Base-by-base conservation (phyloP, 2,329 filamentous ascomycete genomes). In the Beauveria brongniartii region DNA sequence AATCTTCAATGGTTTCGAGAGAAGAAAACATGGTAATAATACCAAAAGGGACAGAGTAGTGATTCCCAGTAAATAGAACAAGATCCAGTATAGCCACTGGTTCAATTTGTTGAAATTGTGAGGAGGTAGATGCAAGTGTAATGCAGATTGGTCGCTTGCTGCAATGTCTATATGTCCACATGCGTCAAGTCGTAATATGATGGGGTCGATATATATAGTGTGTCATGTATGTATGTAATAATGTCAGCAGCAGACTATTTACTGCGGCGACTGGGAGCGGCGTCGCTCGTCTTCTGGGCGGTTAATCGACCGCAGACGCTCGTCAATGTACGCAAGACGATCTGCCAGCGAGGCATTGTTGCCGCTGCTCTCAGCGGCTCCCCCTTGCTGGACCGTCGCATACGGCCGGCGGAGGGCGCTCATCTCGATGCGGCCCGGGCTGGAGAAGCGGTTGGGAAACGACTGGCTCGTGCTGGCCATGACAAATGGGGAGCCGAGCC, bases 401-500 rank as follows among this genome's bases (percentile, higher is more conserved):
- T 83, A 86, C 2, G 81, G 81, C 30, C 79, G 77, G 5, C 78
- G 75, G 61, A 79, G 71, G 57, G 75, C 70, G 22, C 75, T 74
- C 55, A 78, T 66, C 53, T 80, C 77, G 40, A 82, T 73, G 46
- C 73, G 75, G 14, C 74, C 71, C 2, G 77, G 75, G 64, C 80
- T 78, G 37, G 77, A 79, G 34, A 81, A 69, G 46, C 84, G 78
- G 62, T 81, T 82, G n/a, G 85, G 84, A 64, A 86, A 84, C 51
- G 84, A 86, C 67, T 83, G 78, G 69, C 80, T 84, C 14, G 79
- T 75, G 60, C 71, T 75, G 10, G 75, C 69, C 40, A 75, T 76
- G 8, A 77, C 73, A 64, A 87, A 87, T 0, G 84, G 84, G 5
- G 84, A 87, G 34, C 84, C 82, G 4, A 87, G 76, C 7, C 83